phyloP scores from a whole-genome alignment of 1,284 basidiomycete genomes.

The Gomphus bonarii region DNA sequence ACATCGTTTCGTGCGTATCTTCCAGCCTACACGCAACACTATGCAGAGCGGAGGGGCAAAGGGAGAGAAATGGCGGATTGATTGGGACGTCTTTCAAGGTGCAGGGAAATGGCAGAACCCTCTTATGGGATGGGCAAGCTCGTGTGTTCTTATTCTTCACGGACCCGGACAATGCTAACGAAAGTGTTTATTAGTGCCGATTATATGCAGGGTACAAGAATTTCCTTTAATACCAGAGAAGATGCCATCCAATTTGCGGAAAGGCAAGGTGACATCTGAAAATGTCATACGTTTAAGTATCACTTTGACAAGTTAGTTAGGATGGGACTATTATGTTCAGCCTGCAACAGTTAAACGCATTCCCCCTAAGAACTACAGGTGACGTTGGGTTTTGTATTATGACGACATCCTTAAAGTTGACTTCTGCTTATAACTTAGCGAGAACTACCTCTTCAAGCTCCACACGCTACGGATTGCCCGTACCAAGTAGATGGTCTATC shows the following conservation, averaged over 20 bases:
- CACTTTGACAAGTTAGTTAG: constrained; percentile 15
- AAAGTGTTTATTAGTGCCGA: constrained; percentile 59
- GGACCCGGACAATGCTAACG: neutral
- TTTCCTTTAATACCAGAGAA: constrained; percentile 85
- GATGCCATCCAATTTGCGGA: constrained; percentile 92
- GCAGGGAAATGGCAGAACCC: constrained; percentile 96
- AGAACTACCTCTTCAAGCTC: constrained; percentile 85
- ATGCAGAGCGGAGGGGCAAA: constrained; percentile 92
- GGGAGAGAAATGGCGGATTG: constrained; percentile 85
- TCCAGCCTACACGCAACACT: constrained; percentile 87
- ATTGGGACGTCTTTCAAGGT: constrained; percentile 87
- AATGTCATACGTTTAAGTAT: neutral
- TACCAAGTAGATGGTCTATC: constrained; percentile 67
- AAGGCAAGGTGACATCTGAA: constrained; percentile 61
- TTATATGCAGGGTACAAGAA: constrained; percentile 90
- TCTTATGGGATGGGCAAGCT: constrained; percentile 95
- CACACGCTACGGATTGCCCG: constrained; percentile 78
- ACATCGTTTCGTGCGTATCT: constrained; percentile 86
- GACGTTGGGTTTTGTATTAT: constrained; percentile 9
- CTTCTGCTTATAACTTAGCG: constrained; percentile 23
- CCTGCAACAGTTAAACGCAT: constrained; percentile 59
- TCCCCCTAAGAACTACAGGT: constrained; percentile 83
- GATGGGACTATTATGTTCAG: constrained; percentile 48
- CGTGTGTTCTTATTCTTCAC: constrained; percentile 40
- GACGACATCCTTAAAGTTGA: neutral